A percentile compares a stretch with the other conserved stretches of the same genome.
Evolutionary conservation across 2,329 filamentous ascomycete genomes (phyloP).

Genomic region (Grosmannia huntii): DNA sequence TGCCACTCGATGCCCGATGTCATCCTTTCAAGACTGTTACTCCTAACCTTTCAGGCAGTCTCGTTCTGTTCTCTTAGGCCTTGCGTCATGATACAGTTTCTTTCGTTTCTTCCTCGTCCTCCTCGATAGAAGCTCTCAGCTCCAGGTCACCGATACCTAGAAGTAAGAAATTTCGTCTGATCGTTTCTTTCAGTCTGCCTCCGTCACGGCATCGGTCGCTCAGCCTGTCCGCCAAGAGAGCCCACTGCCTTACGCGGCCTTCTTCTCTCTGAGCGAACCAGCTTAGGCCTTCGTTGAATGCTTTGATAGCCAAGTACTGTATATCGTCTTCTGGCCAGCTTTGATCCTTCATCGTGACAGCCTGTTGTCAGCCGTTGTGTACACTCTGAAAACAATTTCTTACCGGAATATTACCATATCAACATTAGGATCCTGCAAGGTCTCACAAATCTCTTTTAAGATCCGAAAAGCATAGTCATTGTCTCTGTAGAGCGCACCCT

Average conservation of each 20-base stretch:
- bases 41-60: not conserved
- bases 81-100: not conserved
- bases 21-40: too few species aligned
- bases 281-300: slow-evolving; percentile 61
- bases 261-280: slow-evolving; percentile 44
- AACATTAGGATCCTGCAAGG: slow-evolving; percentile 28
- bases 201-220: slow-evolving; percentile 46
- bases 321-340: slow-evolving; percentile 55
- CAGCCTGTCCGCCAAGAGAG: slow-evolving; percentile 46
- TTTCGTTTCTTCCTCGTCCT: not conserved
- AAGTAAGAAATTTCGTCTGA: slow-evolving; percentile 31
- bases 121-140: slow-evolving; percentile 5
- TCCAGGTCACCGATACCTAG: slow-evolving; percentile 19
- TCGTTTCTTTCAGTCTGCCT: slow-evolving; percentile 28
- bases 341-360: slow-evolving; percentile 17
- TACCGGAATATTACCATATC: not conserved
- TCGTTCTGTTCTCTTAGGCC: too few species aligned
- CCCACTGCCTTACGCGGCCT: slow-evolving; percentile 45
- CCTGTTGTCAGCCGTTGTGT: slow-evolving; percentile 10
- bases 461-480: slow-evolving; percentile 44
- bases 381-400: not conserved
- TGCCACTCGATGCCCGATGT: too few species aligned
- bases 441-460: slow-evolving; percentile 46
- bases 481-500: slow-evolving; percentile 46
- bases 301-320: slow-evolving; percentile 59